Base-by-base conservation (phyloP, 179 eudicot species). In the Actinidia arguta region DNA sequence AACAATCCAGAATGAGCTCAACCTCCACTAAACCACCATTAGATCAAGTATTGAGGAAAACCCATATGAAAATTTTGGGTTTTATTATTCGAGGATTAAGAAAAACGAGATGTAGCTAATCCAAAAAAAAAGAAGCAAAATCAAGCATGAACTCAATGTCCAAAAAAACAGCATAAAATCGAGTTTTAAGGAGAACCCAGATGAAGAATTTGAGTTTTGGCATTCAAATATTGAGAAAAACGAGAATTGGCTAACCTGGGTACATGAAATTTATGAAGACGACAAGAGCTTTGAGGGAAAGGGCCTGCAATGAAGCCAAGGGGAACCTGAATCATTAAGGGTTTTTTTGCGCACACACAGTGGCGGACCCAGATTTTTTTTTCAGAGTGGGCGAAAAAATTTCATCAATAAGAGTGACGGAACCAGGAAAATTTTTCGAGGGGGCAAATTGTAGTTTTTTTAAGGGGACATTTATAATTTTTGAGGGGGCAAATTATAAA, bases 191-290 rank as follows among this genome's bases (percentile, higher is more conserved):
- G 17, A 68, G n/a, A n/a, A n/a, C n/a, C n/a, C n/a, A n/a, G n/a
- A n/a, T n/a, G n/a, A n/a, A 14, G 18, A 12, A 56, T 63, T 61
- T 59, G 68, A 72, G 13, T 24, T 72, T n/a, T 17, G 47, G 56
- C 50, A 42, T 8, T 47, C 58, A 4, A 81, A 8, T 12, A 70
- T 46, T 16, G 55, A 68, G 20, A 80, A 54, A 80, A 31, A 8
- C 52, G 8, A 44, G 36, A 75, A 55, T 44, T 67, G 13, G 44
- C 62, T 64, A 8, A 83, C 86, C 86, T 5, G 83, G 83, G 44
- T 80, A 79, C 61, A 83, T 16, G 58, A 39, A 46, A 79, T 80
- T 79, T 66, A 31, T 83, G 79, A 79, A 83, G 76, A 83, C 82
- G 6, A 83, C 76, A 64, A 83, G 82, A 64, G 82, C 79, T 79